Conservation (phyloP, 257 asterid genomes). For the Paulownia fortunei region DNA sequence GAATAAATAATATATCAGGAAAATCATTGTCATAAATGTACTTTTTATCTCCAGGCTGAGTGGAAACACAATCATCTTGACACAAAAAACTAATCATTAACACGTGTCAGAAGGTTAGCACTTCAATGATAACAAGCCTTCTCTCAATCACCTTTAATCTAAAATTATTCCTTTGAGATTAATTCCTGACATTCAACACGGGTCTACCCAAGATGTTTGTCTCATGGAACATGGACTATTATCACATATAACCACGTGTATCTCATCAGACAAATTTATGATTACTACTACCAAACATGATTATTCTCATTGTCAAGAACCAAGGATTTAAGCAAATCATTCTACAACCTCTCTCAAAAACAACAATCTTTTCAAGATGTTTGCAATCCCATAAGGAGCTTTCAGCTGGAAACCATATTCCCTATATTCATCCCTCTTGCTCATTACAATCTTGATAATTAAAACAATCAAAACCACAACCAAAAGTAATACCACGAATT, state of each 20-base stretch:
- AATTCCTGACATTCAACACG: neutral
- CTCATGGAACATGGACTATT: neutral
- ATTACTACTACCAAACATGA: neutral
- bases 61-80: neutral
- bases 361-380: neutral
- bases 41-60: neutral
- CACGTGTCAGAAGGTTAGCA: neutral
- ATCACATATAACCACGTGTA: neutral
- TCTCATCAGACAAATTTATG: neutral
- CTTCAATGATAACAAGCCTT: neutral
- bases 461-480: constrained; percentile 9
- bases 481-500: neutral
- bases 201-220: neutral
- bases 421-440: neutral
- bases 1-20: neutral
- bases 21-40: neutral
- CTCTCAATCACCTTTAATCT: neutral
- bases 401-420: neutral
- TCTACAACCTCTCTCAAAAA: neutral
- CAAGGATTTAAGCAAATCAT: neutral
- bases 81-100: neutral
- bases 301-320: neutral
- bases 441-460: neutral
- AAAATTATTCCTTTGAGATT: neutral
- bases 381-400: neutral